A percentile compares a stretch with the other conserved stretches of the same genome.
phyloP scores from a whole-genome alignment of 768 basidiomycete species.

The Lactarius psammicola region DNA sequence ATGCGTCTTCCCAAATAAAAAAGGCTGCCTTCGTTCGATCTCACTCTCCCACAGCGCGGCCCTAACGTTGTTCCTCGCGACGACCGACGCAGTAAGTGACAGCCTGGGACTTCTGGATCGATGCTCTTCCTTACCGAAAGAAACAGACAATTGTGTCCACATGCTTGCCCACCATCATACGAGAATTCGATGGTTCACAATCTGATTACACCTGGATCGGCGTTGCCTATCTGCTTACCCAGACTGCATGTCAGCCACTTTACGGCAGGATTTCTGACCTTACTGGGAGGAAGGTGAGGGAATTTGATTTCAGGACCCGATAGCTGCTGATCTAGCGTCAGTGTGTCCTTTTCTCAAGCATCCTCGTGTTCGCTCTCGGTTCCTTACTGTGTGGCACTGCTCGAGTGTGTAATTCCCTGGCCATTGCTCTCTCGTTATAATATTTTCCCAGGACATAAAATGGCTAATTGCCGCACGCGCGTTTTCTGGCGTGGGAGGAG shows the following conservation, averaged over 20 bases:
- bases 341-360: conserved; percentile 70
- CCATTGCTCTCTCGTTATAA: conserved; percentile 25
- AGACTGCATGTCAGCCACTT: conserved; percentile 81
- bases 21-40: conserved; percentile 6
- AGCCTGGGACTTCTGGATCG: conserved; percentile 6
- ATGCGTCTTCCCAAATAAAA: conserved; percentile 10
- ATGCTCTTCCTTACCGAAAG: conserved; percentile 15
- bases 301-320: conserved; percentile 13
- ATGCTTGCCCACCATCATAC: conserved; percentile 75
- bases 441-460: conserved; percentile 43
- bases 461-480: conserved; percentile 69
- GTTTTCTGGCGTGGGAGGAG: conserved; percentile 77
- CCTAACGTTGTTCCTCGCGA: conserved; percentile 78
- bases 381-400: conserved; percentile 79
- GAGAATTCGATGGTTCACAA: conserved; percentile 62
- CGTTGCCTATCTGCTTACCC: conserved; percentile 81
- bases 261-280: conserved; percentile 81
- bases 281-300: conserved; percentile 69
- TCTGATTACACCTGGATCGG: conserved; percentile 85
- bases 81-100: conserved; percentile 72
- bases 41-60: conserved; percentile 54
- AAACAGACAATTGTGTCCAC: conserved; percentile 73
- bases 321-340: conserved; percentile 35
- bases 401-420: conserved; percentile 44
- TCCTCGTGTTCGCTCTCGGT: conserved; percentile 70